A percentile compares a stretch with the other conserved stretches of the same genome.
phyloP scores from a whole-genome alignment of 78 protist species.

The Dictyostelium citrinum region DNA sequence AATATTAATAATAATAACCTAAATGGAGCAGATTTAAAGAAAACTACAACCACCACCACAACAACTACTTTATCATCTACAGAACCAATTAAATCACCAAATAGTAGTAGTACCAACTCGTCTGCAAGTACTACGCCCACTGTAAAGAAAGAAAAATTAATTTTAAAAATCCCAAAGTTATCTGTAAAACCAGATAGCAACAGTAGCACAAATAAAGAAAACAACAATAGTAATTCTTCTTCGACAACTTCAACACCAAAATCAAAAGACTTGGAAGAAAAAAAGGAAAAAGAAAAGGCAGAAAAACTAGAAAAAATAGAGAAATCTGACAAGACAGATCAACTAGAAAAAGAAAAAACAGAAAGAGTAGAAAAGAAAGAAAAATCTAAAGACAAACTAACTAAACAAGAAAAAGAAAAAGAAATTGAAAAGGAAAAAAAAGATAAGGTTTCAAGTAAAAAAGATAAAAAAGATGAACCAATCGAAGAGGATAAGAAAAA shows the following conservation, averaged over 20 bases:
- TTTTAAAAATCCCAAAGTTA: background rate
- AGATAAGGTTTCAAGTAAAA: background rate
- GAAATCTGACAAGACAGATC: background rate
- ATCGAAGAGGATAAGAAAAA: background rate
- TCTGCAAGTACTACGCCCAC: background rate
- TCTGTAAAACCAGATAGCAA: background rate
- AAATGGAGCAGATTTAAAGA: background rate
- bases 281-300: background rate
- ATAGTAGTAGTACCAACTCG: background rate
- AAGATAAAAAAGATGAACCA: background rate
- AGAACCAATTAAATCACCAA: background rate
- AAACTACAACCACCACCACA: background rate
- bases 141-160: constrained; percentile 8
- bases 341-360: background rate
- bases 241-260: background rate
- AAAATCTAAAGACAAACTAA: background rate
- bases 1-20: too few relatives aligned
- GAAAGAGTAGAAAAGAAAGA: background rate
- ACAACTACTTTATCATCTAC: background rate
- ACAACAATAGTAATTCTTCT: background rate
- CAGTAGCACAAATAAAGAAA: background rate
- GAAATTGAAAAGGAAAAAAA: background rate
- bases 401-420: background rate
- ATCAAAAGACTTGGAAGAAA: constrained; percentile 2
- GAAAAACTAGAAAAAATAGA: background rate